Evolutionary conservation across 2,329 filamentous ascomycete genomes (phyloP).

Genomic region (Phialemoniopsis sp.): DNA sequence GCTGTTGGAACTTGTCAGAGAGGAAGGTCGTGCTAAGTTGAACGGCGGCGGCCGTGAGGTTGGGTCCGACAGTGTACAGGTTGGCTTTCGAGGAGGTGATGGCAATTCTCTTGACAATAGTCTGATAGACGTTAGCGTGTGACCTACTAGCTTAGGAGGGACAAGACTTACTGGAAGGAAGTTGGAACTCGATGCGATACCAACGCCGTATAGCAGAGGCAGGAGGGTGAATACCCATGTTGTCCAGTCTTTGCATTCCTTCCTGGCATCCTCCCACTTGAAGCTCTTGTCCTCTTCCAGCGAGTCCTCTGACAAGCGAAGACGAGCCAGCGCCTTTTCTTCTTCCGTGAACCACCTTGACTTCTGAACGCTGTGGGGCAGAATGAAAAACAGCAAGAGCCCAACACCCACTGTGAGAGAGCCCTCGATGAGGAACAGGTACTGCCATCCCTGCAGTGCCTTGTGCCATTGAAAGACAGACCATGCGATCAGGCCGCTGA

Average conservation of each 20-base stretch:
- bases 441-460: too few relatives aligned
- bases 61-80: slow-evolving; percentile 15
- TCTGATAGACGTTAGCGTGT: too few relatives aligned
- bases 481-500: too few relatives aligned
- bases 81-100: slow-evolving; percentile 17
- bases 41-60: slow-evolving; percentile 11
- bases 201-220: too few relatives aligned
- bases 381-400: slow-evolving; percentile 13
- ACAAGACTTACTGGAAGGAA: too few relatives aligned
- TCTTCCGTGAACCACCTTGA: slow-evolving; percentile 15
- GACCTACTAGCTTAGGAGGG: too few relatives aligned
- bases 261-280: slow-evolving; percentile 15
- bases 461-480: too few relatives aligned
- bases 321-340: slow-evolving; percentile 16
- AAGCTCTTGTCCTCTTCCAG: slow-evolving; percentile 14
- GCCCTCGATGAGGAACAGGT: too few relatives aligned
- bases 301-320: slow-evolving; percentile 16
- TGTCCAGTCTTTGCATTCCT: too few relatives aligned
- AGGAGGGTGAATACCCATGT: too few relatives aligned
- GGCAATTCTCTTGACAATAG: slow-evolving; percentile 28
- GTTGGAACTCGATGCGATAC: too few relatives aligned
- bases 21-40: slow-evolving; percentile 12
- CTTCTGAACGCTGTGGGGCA: slow-evolving; percentile 14
- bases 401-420: too few relatives aligned
- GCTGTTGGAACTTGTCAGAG: slow-evolving; percentile 13